phyloP scores from a whole-genome alignment of 805 yeast genomes.

The Suhomyces vadensis region DNA sequence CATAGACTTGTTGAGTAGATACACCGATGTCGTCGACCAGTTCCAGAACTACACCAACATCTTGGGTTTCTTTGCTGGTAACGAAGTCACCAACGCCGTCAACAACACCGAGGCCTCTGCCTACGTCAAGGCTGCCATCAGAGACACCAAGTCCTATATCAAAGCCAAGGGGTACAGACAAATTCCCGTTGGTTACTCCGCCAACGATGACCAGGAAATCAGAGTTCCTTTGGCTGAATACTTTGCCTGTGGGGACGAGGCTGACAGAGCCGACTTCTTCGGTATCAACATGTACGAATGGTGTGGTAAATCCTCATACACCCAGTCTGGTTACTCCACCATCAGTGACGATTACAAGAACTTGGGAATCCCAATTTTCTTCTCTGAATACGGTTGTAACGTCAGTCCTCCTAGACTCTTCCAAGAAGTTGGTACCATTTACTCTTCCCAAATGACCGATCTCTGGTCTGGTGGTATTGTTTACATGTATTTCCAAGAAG shows the following conservation, averaged over 20 bases:
- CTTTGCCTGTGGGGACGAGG: slow-evolving; percentile 71
- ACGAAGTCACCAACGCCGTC: slow-evolving; percentile 71
- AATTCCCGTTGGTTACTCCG: slow-evolving; percentile 81
- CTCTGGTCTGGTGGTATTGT: slow-evolving; percentile 92
- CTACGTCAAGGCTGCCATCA: slow-evolving; percentile 78
- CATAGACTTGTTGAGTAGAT: slow-evolving; percentile 61
- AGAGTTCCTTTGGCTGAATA: slow-evolving; percentile 71
- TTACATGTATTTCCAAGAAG: slow-evolving; percentile 80
- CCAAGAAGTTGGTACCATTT: slow-evolving; percentile 68
- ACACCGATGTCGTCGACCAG: slow-evolving; percentile 66
- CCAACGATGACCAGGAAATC: slow-evolving; percentile 70
- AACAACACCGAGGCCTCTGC: slow-evolving; percentile 75
- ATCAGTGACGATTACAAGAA: slow-evolving; percentile 66
- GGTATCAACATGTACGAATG: slow-evolving; percentile 90
- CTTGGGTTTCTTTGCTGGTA: slow-evolving; percentile 84
- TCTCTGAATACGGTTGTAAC: slow-evolving; percentile 85
- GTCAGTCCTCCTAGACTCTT: slow-evolving; percentile 66
- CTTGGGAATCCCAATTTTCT: slow-evolving; percentile 71
- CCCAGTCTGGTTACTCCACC: slow-evolving; percentile 61
- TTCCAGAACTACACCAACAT: slow-evolving; percentile 71
- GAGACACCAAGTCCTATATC: slow-evolving; percentile 75
- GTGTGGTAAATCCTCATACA: slow-evolving; percentile 69
- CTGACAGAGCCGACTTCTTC: slow-evolving; percentile 72
- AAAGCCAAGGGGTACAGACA: slow-evolving; percentile 56
- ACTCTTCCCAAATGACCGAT: slow-evolving; percentile 68